Base-by-base conservation (phyloP, 2,329 filamentous ascomycete species). In the Phaeosphaeriaceae sp. region DNA sequence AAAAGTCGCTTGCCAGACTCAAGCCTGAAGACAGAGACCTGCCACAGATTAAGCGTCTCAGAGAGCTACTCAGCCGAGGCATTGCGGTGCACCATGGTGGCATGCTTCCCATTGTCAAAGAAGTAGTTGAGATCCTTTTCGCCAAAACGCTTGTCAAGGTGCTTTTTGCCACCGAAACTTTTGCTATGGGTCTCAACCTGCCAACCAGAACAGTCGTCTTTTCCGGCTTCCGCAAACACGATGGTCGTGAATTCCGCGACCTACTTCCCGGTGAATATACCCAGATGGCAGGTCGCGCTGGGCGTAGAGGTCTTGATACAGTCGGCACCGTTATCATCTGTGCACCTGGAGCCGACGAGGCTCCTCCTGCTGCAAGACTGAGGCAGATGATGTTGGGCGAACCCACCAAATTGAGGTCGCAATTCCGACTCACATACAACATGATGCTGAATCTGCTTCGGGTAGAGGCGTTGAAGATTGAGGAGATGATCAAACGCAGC, bases 401-500 rank as follows among this genome's bases (percentile, higher is more conserved):
- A 70, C 94, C 95, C 31, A 97, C 93, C 24, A 98, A 98, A 79
- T 85, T 99, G 49, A 88, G 93, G 48, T 98, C 94, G 7, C 95
- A 99, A 73, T 99, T 99, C 83, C 88, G 95, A 60, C 83, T 99
- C 48, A 99, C 96, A 0, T 99, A 99, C 83, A 99, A 98, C 79
- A 99, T 99, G 95, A 99, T 99, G 60, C 82, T 99, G 27, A 99
- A 98, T 72, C 83, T 99, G 31, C 83, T 99, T 49, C 90, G 95
- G 36, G 95, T 99, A 1, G 95, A 99, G 77, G 95, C 95, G 2
- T 81, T 99, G 65, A 98, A 97, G 81, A 98, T 99, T 68, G 95
- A 99, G 76, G 95, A 99, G 79, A 99, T 99, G 95, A 99, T 99
- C 82, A 99, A 99, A 84, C 90, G 95, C 65, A 97, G 93, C 76